phyloP scores from a whole-genome alignment of 352 stramenopile species.

The Globisporangium paroecandrum region DNA sequence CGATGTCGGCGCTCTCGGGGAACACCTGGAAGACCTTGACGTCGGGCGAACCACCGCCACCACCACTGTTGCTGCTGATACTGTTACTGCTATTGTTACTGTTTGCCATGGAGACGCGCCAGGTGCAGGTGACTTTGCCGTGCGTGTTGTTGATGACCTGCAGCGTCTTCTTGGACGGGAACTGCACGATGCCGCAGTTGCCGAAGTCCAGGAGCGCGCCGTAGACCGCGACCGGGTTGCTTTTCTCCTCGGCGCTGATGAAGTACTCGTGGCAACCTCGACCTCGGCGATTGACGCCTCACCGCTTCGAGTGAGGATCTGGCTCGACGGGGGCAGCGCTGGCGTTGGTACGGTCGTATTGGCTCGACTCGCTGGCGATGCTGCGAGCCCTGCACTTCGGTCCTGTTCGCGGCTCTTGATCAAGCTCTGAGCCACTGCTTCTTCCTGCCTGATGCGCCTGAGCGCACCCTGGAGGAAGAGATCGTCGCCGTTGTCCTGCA shows the following conservation, averaged over 20 bases:
- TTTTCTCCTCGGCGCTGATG: slow-evolving; percentile 49
- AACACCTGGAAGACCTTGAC: slow-evolving; percentile 63
- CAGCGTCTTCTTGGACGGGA: slow-evolving; percentile 65
- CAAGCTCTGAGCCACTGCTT: neutral
- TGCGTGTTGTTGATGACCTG: slow-evolving; percentile 85
- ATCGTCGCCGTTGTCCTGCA: slow-evolving; percentile 60
- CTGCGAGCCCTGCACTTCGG: slow-evolving; percentile 8
- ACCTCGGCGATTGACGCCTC: slow-evolving; percentile 75
- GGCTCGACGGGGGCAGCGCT: slow-evolving; percentile 23
- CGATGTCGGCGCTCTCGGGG: slow-evolving; percentile 75
- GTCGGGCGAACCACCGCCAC: neutral
- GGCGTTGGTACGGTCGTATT: neutral
- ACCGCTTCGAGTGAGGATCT: slow-evolving; percentile 78
- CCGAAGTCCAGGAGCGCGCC: slow-evolving; percentile 75
- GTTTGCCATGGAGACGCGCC: slow-evolving; percentile 49
- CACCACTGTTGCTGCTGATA: neutral
- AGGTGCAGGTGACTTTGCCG: slow-evolving; percentile 80
- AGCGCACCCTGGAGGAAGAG: slow-evolving; percentile 64
- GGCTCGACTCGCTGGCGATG: neutral
- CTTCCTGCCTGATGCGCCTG: slow-evolving; percentile 24
- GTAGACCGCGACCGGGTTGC: slow-evolving; percentile 49
- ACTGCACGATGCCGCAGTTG: slow-evolving; percentile 51
- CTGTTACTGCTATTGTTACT: slow-evolving; percentile 2
- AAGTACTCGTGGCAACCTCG: slow-evolving; percentile 84
- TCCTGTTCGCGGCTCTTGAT: slow-evolving; percentile 1